A percentile compares a stretch with the other conserved stretches of the same genome.
phyloP scores from a whole-genome alignment of 805 yeast genomes.

The Scheffersomyces amazonensis region DNA sequence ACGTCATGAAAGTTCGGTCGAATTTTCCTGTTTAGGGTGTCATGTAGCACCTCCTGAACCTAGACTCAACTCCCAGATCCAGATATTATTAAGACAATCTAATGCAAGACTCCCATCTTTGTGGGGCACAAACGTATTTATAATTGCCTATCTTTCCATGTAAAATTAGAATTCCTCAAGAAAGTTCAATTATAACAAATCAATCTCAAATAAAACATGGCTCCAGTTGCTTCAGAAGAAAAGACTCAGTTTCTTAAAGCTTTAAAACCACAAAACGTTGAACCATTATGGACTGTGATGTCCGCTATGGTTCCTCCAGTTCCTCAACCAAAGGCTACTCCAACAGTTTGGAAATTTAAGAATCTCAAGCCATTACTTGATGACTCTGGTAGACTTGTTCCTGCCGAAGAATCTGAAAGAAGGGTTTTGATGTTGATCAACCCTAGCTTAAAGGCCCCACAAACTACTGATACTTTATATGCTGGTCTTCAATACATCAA shows the following conservation, averaged over 20 bases:
- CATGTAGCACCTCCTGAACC: too few relatives aligned
- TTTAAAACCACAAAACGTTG: slow-evolving; percentile 8
- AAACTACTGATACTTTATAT: slow-evolving; percentile 12
- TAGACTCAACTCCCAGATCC: too few relatives aligned
- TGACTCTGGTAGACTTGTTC: slow-evolving; percentile 10
- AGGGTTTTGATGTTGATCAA: slow-evolving; percentile 11
- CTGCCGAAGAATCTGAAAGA: slow-evolving; percentile 11
- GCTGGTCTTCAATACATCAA: slow-evolving; percentile 12
- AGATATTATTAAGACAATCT: too few relatives aligned
- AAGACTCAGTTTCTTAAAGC: slow-evolving; percentile 5
- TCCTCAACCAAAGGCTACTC: slow-evolving; percentile 11
- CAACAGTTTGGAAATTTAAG: slow-evolving; percentile 9
- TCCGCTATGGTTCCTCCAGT: slow-evolving; percentile 11
- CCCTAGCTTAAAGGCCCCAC: slow-evolving; percentile 10
- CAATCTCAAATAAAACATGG: too few relatives aligned
- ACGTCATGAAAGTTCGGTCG: too few relatives aligned
- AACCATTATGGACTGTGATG: slow-evolving; percentile 12
- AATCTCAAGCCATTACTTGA: slow-evolving; percentile 8
- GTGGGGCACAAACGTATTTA: too few relatives aligned
- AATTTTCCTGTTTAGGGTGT: too few relatives aligned
- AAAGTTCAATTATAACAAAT: too few relatives aligned
- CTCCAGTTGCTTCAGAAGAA: neutral
- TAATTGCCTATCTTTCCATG: too few relatives aligned
- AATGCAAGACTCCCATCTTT: too few relatives aligned
- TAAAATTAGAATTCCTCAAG: too few relatives aligned